Base-by-base conservation (phyloP, 176 grass and related monocot genomes). In the Otatea glauca region DNA sequence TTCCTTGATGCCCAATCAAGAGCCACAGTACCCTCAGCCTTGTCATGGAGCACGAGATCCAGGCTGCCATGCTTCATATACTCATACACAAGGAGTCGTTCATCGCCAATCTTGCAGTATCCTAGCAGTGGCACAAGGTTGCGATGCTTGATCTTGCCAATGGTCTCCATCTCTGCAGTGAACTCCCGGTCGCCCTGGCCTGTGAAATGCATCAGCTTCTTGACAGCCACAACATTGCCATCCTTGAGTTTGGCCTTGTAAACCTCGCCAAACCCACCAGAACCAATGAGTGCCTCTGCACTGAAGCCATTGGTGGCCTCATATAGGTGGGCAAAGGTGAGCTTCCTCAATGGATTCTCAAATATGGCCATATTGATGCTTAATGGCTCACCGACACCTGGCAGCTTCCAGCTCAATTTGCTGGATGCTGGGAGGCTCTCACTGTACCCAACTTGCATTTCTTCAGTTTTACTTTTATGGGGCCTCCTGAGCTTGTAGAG, bases 361-460 rank as follows among this genome's bases (percentile, higher is more conserved):
- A 93, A 93, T 29, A 86, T 93, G 25, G 91, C 91, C 2, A 90
- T 64, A 78, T 93, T 93, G 83, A 93, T 93, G 82, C 91, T 93
- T 55, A 93, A 72, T 21, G 91, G 88, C 75, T 93, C 91, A 2
- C 49, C 78, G 3, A 83, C 76, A 11, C 85, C 61, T 14, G 88
- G 86, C 24, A 93, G 59, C 75, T 93, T 93, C 91, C 91, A 93
- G 43, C 85, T 90, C 6, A 79, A 70, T 16, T 83, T 76, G 18
- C 78, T 86, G 18, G 88, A 90, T 20, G 44, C 53, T 15, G 85
- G 86, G 16, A 94, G 84, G 51, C 89, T 94, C 48, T 88, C 87
- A 9, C 85, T 76, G 39, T 91, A 91, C 11, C 64, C 64, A 41
- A 27, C 62, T 25, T 53, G 27, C 49, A 68, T 38, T 15, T 43